Base-by-base conservation (phyloP, 352 stramenopile species). In the Peronospora tabacina region DNA sequence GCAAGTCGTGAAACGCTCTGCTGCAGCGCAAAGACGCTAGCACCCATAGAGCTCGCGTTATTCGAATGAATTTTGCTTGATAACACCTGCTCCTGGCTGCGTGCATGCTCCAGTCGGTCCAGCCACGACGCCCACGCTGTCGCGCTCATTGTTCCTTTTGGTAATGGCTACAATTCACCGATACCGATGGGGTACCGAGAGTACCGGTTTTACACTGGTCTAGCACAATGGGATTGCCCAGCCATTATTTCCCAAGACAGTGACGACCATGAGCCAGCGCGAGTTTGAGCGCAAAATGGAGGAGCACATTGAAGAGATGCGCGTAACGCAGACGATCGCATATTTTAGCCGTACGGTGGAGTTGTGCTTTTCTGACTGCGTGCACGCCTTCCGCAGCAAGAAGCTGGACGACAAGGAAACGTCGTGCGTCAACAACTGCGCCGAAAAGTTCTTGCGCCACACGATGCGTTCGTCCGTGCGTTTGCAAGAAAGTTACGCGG, bases 291-390 rank as follows among this genome's bases (percentile, higher is more conserved):
- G 80, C 67, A 89, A 91, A 69, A 91, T 91, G 80, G 80, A 91
- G 66, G 73, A 90, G 78, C 79, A 93, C 71, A 76, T 95, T 48
- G 83, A 95, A 64, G 77, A 92, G 69, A 90, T 90, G 79, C 83
- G 87, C 65, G 80, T 94, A 63, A 86, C 85, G 58, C 82, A 93
- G 71, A 90, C 76, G 24, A 88, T 92, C 54, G 69, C 72, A 47
- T 89, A 90, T 68, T 95, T 94, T 65, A 95, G 87, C 66, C 78
- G 82, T 66, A 88, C 87, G 38, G 83, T 95, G 20, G 85, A 93
- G 62, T 69, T 88, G 24, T 95, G 85, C 66, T 94, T 94, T 58
- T 83, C 61, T 45, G 82, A 94, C 56, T 95, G 85, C 57, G 83
- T 94, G 52, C 80, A 95, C 64, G 84, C 73, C 46, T 95, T 95